Percentiles rank a stretch among this genome's conserved stretches.
Conservation (phyloP, 208 protist genomes). For the Leishmania amazonensis region DNA sequence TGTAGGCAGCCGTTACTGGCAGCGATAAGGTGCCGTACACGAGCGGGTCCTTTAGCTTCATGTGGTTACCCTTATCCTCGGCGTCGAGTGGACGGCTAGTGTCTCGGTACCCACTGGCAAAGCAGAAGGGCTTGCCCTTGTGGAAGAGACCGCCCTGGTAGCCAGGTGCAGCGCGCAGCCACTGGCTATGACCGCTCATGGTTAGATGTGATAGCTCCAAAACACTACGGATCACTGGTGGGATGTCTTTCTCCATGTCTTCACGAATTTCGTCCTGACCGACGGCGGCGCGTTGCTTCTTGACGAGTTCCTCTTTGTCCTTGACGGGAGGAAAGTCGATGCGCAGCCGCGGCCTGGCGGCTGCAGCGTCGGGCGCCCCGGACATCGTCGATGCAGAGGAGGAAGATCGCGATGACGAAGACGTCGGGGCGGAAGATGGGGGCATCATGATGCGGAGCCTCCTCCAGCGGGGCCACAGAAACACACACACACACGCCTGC, state of each 20-base stretch:
- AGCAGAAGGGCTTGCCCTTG: constrained; percentile 77
- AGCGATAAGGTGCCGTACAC: constrained; percentile 67
- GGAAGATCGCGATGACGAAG: not conserved
- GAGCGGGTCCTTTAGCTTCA: constrained; percentile 83
- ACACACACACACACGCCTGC: not conserved
- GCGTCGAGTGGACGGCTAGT: constrained; percentile 57
- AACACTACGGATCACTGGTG: constrained; percentile 82
- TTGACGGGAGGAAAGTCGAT: constrained; percentile 82
- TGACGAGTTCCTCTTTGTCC: constrained; percentile 44
- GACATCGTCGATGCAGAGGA: not conserved
- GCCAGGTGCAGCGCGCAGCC: constrained; percentile 66
- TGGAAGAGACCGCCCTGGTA: constrained; percentile 85
- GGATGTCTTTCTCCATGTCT: constrained; percentile 66
- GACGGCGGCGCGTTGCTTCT: constrained; percentile 46
- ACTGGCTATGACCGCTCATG: constrained; percentile 83
- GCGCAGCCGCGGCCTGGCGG: constrained; percentile 22
- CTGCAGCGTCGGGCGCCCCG: not conserved
- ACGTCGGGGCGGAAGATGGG: not conserved
- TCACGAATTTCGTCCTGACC: constrained; percentile 58
- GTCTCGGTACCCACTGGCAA: constrained; percentile 82
- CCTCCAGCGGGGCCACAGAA: not conserved
- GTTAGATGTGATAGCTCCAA: constrained; percentile 78
- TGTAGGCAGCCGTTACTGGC: constrained; percentile 72
- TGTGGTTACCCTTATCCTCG: constrained; percentile 88
- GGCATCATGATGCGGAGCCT: not conserved